These are phyloP conservation scores for Xylaria sp. DNA, from an alignment of 2,329 filamentous ascomycete species.

Conservation along the genomic window DNA sequence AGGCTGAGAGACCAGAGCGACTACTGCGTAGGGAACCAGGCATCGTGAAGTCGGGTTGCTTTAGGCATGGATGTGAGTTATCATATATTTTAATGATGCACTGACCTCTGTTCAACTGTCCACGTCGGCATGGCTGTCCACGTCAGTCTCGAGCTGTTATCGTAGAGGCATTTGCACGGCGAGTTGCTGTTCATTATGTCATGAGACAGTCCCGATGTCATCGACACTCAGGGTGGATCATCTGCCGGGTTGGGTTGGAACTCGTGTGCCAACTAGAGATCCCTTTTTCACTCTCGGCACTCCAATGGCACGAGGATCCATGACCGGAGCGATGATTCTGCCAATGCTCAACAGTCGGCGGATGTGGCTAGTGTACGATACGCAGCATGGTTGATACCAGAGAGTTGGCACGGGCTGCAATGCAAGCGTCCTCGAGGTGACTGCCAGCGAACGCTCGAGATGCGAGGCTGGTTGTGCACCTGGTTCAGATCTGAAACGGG, in stretches of 20 bases:
- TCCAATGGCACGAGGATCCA: background rate
- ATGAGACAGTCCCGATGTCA: background rate
- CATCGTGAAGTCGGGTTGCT: constrained; percentile 8
- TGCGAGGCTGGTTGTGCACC: background rate
- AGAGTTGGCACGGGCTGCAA: constrained; percentile 1
- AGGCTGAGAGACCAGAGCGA: constrained; percentile 13
- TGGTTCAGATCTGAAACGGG: constrained; percentile 5
- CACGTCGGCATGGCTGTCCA: constrained; percentile 12
- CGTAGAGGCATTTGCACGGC: background rate
- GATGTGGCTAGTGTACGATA: background rate
- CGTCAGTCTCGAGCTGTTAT: constrained; percentile 10
- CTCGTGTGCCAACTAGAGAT: background rate
- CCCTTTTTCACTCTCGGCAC: background rate
- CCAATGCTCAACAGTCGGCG: constrained; percentile 1
- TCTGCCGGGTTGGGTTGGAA: background rate
- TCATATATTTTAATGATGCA: constrained; percentile 10
- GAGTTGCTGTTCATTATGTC: background rate
- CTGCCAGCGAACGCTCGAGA: background rate
- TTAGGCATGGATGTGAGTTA: constrained; percentile 18
- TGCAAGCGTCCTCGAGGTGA: background rate
- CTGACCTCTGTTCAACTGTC: background rate
- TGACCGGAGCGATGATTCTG: background rate
- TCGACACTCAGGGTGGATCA: background rate
- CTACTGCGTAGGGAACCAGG: background rate
- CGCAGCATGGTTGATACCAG: constrained; percentile 2